These are phyloP conservation scores for Ceratocystis cacaofunesta DNA, from an alignment of 2,329 filamentous ascomycete species.

Conservation along the genomic window DNA sequence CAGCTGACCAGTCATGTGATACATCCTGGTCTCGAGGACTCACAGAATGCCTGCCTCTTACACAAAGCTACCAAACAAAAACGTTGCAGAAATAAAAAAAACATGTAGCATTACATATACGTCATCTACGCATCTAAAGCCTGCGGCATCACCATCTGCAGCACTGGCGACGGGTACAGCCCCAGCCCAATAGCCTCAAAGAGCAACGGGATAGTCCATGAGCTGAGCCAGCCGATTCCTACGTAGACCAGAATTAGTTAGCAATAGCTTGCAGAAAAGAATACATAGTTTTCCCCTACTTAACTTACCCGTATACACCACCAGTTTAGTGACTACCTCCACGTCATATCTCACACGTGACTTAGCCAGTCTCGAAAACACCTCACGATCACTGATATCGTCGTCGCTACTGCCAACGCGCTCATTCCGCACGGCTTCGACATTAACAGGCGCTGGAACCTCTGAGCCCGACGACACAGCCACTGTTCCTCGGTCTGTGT, in stretches of 20 bases:
- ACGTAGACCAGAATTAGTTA: slow-evolving; percentile 1
- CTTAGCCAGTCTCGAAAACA: slow-evolving; percentile 71
- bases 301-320: slow-evolving; percentile 73
- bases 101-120: background rate
- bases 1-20: too few species aligned
- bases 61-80: too few species aligned
- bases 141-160: slow-evolving; percentile 2
- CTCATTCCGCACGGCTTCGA: slow-evolving; percentile 25
- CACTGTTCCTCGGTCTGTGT: background rate
- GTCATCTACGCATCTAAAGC: background rate
- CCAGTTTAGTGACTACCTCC: slow-evolving; percentile 93
- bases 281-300: slow-evolving; percentile 7
- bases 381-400: slow-evolving; percentile 53
- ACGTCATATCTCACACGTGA: slow-evolving; percentile 91
- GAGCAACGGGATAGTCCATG: slow-evolving; percentile 57
- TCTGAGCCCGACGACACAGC: background rate
- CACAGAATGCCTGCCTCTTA: too few species aligned
- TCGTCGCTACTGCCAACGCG: slow-evolving; percentile 24
- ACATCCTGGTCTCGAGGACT: too few species aligned
- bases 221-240: slow-evolving; percentile 74
- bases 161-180: slow-evolving; percentile 20
- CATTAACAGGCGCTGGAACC: background rate
- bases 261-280: background rate
- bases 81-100: background rate
- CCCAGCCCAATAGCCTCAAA: slow-evolving; percentile 48